phyloP scores from a whole-genome alignment of 2,329 filamentous ascomycete genomes.

The Conoideocrella luteorostrata region DNA sequence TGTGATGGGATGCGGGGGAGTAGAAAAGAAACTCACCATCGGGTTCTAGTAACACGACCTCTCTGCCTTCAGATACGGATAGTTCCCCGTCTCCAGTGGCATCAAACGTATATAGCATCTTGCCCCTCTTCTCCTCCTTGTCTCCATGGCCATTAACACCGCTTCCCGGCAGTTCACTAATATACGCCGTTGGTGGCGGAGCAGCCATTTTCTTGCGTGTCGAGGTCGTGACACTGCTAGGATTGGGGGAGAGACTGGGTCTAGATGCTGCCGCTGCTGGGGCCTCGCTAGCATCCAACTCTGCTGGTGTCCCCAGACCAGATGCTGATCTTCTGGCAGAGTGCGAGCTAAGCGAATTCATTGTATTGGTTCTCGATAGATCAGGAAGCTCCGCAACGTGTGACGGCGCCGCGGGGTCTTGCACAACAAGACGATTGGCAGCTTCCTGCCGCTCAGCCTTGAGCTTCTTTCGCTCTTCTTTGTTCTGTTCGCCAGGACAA shows the following conservation, averaged over 20 bases:
- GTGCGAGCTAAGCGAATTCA: constrained; percentile 83
- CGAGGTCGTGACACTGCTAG: constrained; percentile 22
- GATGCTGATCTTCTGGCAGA: constrained; percentile 59
- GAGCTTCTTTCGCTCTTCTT: constrained; percentile 92
- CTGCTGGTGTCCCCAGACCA: constrained; percentile 41
- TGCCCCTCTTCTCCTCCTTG: constrained; percentile 56
- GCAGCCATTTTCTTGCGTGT: constrained; percentile 67
- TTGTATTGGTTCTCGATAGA: constrained; percentile 75
- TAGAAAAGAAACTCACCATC: constrained; percentile 62
- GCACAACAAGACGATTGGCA: constrained; percentile 55
- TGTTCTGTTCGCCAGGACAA: constrained; percentile 87
- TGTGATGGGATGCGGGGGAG: not conserved
- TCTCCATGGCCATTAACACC: constrained; percentile 34
- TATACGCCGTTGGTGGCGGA: constrained; percentile 77
- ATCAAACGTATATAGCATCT: constrained; percentile 86
- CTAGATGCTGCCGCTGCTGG: constrained; percentile 18
- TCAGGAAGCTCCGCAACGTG: constrained; percentile 58
- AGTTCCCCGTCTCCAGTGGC: constrained; percentile 76
- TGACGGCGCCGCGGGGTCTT: constrained; percentile 31
- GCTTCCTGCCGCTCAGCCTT: constrained; percentile 79
- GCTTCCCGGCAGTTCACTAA: constrained; percentile 58
- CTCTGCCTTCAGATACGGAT: constrained; percentile 69
- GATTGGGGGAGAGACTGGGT: constrained; percentile 18
- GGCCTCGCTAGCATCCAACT: constrained; percentile 33
- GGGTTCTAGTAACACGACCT: constrained; percentile 72